Percentiles rank a stretch among this genome's conserved stretches.
These are phyloP conservation scores for Erythrophleum fordii DNA, from an alignment of 306 rosid genomes.

Conservation along the genomic window DNA sequence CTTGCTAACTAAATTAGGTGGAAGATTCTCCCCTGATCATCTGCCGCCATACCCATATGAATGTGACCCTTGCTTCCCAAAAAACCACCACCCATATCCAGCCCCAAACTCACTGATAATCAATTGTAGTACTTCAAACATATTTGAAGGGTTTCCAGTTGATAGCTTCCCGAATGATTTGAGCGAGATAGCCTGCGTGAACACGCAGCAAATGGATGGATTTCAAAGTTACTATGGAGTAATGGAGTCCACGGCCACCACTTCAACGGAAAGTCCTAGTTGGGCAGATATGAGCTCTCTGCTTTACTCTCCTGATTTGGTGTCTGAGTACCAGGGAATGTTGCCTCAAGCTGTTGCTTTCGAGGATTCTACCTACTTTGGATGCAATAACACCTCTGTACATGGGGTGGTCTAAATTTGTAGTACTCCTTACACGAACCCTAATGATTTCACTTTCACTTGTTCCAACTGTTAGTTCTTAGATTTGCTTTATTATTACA, in stretches of 20 bases:
- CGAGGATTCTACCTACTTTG: constrained; percentile 47
- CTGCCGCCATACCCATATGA: background rate
- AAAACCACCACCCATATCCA: background rate
- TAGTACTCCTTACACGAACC: constrained; percentile 12
- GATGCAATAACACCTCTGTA: constrained; percentile 30
- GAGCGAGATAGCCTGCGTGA: constrained; percentile 23
- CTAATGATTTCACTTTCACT: constrained; percentile 36
- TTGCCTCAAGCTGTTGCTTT: constrained; percentile 45
- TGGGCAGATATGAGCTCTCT: constrained; percentile 73
- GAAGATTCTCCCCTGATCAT: background rate
- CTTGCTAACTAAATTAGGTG: background rate
- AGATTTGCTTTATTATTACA: background rate
- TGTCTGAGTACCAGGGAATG: constrained; percentile 44
- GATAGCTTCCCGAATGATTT: constrained; percentile 38
- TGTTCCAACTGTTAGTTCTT: background rate
- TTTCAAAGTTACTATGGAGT: constrained; percentile 29
- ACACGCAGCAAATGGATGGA: background rate
- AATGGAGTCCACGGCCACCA: constrained; percentile 33
- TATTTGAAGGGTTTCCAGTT: constrained; percentile 40
- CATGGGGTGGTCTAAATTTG: constrained; percentile 38
- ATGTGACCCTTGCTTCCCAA: background rate
- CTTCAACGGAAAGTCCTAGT: constrained; percentile 56
- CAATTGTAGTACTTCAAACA: constrained; percentile 19
- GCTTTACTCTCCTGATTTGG: constrained; percentile 53
- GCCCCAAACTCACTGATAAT: constrained; percentile 25